Conservation (phyloP, 768 basidiomycete genomes). For the Xerocomellus chrysenteron region DNA sequence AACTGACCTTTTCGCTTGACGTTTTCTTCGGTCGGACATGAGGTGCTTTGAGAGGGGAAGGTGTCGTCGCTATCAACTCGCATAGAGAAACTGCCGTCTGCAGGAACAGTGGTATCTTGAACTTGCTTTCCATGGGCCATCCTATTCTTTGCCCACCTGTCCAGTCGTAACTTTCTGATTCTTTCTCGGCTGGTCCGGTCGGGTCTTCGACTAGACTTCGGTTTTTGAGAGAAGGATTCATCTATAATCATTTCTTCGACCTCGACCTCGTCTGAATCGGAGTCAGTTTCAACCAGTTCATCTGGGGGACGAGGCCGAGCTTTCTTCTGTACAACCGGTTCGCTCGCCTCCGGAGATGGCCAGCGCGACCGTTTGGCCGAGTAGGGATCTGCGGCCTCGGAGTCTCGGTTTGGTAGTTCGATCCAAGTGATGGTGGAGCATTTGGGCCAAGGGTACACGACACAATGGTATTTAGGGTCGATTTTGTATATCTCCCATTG, state of each 20-base stretch:
- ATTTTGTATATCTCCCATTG: slow-evolving; percentile 89
- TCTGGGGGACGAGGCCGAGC: slow-evolving; percentile 23
- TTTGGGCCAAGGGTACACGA: slow-evolving; percentile 46
- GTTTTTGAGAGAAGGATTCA: slow-evolving; percentile 22
- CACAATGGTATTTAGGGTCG: slow-evolving; percentile 70
- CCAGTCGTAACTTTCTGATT: slow-evolving; percentile 26
- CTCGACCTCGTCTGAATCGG: slow-evolving; percentile 42
- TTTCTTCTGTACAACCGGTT: slow-evolving; percentile 23
- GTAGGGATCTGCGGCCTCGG: slow-evolving; percentile 4
- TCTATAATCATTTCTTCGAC: slow-evolving; percentile 54
- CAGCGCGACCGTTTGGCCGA: slow-evolving; percentile 29
- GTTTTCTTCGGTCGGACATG: slow-evolving; percentile 27
- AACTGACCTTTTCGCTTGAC: slow-evolving; percentile 53
- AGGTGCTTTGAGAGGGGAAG: slow-evolving; percentile 13
- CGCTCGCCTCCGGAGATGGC: slow-evolving; percentile 24
- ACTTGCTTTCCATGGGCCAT: slow-evolving; percentile 28
- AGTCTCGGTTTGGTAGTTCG: slow-evolving; percentile 11
- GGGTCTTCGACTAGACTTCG: slow-evolving; percentile 15
- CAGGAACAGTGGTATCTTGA: slow-evolving; percentile 29
- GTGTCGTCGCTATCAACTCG: slow-evolving; percentile 25
- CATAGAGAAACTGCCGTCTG: slow-evolving; percentile 33
- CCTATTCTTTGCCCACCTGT: slow-evolving; percentile 30
- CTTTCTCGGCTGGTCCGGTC: slow-evolving; percentile 31
- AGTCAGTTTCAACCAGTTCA: slow-evolving; percentile 22
- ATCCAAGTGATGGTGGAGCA: slow-evolving; percentile 24